phyloP scores from a whole-genome alignment of 2,329 filamentous ascomycete species.

The Sclerotinia glacialis region DNA sequence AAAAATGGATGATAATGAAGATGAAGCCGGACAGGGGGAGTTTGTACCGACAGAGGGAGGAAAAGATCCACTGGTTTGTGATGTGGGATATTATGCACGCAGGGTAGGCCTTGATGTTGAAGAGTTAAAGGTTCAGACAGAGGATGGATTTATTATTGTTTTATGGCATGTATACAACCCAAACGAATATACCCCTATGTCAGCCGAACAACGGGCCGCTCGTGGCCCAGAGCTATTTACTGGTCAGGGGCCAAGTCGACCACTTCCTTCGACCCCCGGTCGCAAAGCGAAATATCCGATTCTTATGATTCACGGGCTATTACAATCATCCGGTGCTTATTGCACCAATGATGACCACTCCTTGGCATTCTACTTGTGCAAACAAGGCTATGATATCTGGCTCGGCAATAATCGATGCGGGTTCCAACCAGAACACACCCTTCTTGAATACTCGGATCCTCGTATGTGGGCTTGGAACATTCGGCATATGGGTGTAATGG shows the following conservation, averaged over 20 bases:
- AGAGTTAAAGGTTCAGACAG: constrained; percentile 79
- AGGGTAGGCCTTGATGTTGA: constrained; percentile 86
- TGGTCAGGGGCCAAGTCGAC: constrained; percentile 42
- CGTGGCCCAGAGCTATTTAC: constrained; percentile 63
- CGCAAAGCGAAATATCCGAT: constrained; percentile 66
- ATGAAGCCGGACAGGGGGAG: constrained; percentile 44
- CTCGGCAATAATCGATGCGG: constrained; percentile 91
- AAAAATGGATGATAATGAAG: constrained; percentile 42
- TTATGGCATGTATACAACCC: constrained; percentile 91
- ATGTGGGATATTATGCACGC: constrained; percentile 81
- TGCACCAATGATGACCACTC: constrained; percentile 88
- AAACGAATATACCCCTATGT: constrained; percentile 59
- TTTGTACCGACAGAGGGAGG: constrained; percentile 77
- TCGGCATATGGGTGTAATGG: constrained; percentile 86
- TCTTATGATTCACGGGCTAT: constrained; percentile 79
- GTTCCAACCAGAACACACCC: constrained; percentile 71
- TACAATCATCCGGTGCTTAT: constrained; percentile 85
- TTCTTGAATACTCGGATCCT: constrained; percentile 71
- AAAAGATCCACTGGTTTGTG: constrained; percentile 71
- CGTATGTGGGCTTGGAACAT: constrained; percentile 98
- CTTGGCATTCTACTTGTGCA: constrained; percentile 87
- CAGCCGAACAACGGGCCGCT: constrained; percentile 49
- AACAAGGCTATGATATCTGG: constrained; percentile 93
- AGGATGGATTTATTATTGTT: constrained; percentile 88
- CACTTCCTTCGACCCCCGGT: constrained; percentile 37